Conservation (phyloP, 768 basidiomycete species). For the Coprinopsis sp. region DNA sequence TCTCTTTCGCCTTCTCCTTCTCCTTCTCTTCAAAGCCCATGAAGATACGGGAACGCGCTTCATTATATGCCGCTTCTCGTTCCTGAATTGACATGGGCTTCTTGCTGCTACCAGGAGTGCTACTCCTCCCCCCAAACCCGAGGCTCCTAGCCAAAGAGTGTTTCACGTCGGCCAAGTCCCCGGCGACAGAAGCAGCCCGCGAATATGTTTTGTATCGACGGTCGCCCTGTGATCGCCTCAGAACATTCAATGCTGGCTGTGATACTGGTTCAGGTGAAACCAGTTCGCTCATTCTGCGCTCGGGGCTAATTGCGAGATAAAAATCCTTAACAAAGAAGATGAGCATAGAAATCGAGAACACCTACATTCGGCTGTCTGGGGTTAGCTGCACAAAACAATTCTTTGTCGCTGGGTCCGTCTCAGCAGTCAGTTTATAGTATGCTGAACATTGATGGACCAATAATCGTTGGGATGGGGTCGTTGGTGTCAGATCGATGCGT, state of each 20-base stretch:
- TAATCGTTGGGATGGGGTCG: slow-evolving; percentile 79
- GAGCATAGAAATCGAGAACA: slow-evolving; percentile 15
- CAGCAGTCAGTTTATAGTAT: slow-evolving; percentile 72
- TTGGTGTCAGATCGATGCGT: slow-evolving; percentile 62
- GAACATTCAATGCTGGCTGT: slow-evolving; percentile 84
- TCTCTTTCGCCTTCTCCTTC: slow-evolving; percentile 65
- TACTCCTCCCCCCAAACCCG: slow-evolving; percentile 67
- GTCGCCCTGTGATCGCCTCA: slow-evolving; percentile 62
- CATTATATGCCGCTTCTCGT: slow-evolving; percentile 85
- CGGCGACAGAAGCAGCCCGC: slow-evolving; percentile 67
- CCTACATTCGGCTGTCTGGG: slow-evolving; percentile 73
- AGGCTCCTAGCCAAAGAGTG: slow-evolving; percentile 78
- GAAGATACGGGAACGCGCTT: slow-evolving; percentile 83
- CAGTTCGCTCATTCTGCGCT: slow-evolving; percentile 66
- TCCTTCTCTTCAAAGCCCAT: slow-evolving; percentile 76
- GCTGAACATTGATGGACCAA: slow-evolving; percentile 83
- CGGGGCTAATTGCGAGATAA: slow-evolving; percentile 46
- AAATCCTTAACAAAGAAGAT: slow-evolving; percentile 9
- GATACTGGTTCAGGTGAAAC: slow-evolving; percentile 68
- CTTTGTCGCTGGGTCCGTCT: slow-evolving; percentile 62
- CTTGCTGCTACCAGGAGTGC: slow-evolving; percentile 56
- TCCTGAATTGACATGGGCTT: slow-evolving; percentile 78
- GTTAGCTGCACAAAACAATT: slow-evolving; percentile 53
- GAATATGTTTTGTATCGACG: slow-evolving; percentile 56
- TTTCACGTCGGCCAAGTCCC: slow-evolving; percentile 71